Base-by-base conservation (phyloP, 2,329 filamentous ascomycete genomes). In the Graphiopsis chlorocephala region DNA sequence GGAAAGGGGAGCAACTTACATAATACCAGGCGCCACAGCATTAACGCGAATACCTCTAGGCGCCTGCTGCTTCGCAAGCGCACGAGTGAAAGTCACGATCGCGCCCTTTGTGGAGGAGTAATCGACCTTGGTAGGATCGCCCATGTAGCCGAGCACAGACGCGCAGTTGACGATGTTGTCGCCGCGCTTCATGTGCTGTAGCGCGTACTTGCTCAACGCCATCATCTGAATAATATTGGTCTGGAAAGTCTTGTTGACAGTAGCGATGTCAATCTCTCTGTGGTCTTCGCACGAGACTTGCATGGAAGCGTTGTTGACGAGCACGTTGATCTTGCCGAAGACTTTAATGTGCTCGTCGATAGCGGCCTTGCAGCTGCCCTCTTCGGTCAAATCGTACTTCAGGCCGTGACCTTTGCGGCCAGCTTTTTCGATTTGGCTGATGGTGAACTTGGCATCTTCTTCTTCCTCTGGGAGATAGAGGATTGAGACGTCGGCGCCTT, bases 181-280 rank as follows among this genome's bases (percentile, higher is more conserved):
- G 12, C 76, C 76, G 4, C 84, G 83, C 65, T 80, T 78, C 84
- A 87, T 84, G 68, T 86, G 81, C 6, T 81, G 81, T 11, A 87
- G 72, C 0, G 84, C 78, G 66, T 81, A 86, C 71, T 87, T 87
- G 4, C 83, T 83, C 66, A 87, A 77, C 23, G 84, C 84, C 69
- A 88, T 85, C 78, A 86, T 86, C 62, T 83, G 80, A 8, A 86
- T 69, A 33, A 87, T 83, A 66, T 87, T 87, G 66, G 79, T 82
- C 50, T 80, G 80, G 78, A 87, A 88, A 0, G 82, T 84, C 68
- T 81, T 83, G 67, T 86, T 82, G 0, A 86, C 83, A 0, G 80
- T 75, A 17, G 83, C 79, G 1, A 88, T 77, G 70, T 86, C 79
- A 29, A 85, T 86, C 1, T 86, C 79, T 35, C 77, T 75, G 23